These are phyloP conservation scores for Desmodesmus armatus DNA, from an alignment of 139 green algal species.

Conservation along the genomic window DNA sequence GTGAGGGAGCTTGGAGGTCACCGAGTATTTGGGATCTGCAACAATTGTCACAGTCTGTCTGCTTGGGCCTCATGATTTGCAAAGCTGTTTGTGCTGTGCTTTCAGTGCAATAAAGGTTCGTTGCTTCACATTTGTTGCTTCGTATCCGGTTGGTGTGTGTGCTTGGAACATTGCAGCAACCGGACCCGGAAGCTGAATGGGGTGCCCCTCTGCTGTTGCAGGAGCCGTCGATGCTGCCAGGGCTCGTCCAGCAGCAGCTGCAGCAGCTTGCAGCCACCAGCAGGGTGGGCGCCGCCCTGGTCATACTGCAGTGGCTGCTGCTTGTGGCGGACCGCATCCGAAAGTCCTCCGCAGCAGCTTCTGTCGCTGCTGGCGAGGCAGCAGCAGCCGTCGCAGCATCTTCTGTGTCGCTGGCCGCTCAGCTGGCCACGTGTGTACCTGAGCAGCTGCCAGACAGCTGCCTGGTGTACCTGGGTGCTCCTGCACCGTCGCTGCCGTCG, in stretches of 20 bases:
- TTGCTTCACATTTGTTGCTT: no score
- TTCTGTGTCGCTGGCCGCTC: constrained; percentile 12
- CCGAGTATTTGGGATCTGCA: no score
- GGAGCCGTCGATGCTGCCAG: constrained; percentile 30
- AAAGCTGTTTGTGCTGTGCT: not conserved
- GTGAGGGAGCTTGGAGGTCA: no score
- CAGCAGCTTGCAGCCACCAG: constrained; percentile 42
- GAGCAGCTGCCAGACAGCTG: constrained; percentile 23
- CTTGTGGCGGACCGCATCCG: constrained; percentile 1
- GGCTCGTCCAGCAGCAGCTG: constrained; percentile 19
- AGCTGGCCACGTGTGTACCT: not conserved
- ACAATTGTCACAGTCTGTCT: no score
- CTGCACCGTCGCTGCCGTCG: constrained; percentile 5
- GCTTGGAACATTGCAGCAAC: no score
- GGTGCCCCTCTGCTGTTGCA: no score
- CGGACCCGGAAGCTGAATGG: no score
- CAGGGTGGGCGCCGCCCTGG: constrained; percentile 49
- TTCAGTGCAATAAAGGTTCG: no score
- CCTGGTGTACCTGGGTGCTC: constrained; percentile 15
- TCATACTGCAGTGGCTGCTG: constrained; percentile 57
- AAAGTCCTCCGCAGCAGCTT: not conserved
- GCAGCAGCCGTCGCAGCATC: constrained; percentile 2
- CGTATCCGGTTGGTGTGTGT: no score
- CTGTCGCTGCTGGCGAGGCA: no score
- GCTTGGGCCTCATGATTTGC: not conserved